A percentile compares a stretch with the other conserved stretches of the same genome.
These are phyloP conservation scores for Schizothecium vesticola DNA, from an alignment of 495 filamentous ascomycete genomes.

Conservation along the genomic window DNA sequence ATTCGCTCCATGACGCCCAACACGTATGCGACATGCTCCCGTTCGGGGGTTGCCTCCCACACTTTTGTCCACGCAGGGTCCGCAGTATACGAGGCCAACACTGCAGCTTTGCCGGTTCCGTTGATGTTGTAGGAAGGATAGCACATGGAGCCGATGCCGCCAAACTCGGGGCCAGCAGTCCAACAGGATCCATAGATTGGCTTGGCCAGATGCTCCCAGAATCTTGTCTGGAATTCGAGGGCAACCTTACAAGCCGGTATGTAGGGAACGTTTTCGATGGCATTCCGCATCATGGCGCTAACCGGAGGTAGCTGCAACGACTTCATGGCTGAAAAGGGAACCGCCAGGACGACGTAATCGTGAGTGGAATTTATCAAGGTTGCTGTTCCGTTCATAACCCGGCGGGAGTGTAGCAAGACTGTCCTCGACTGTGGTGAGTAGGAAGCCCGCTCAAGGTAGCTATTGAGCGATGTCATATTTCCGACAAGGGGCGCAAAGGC, in stretches of 20 bases:
- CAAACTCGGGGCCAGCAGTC: not conserved
- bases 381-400: slow-evolving; percentile 23
- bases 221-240: slow-evolving; percentile 55
- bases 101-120: slow-evolving; percentile 53
- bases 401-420: slow-evolving; percentile 43
- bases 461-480: slow-evolving; percentile 46
- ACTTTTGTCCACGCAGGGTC: slow-evolving; percentile 38
- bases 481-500: slow-evolving; percentile 56
- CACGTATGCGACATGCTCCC: slow-evolving; percentile 33
- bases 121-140: slow-evolving; percentile 63
- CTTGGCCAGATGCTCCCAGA: slow-evolving; percentile 56
- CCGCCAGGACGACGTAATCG: slow-evolving; percentile 60
- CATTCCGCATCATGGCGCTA: not conserved
- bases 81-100: slow-evolving; percentile 52
- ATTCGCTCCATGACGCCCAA: slow-evolving; percentile 49
- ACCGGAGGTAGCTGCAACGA: slow-evolving; percentile 38
- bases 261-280: slow-evolving; percentile 52
- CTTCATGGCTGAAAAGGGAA: slow-evolving; percentile 53
- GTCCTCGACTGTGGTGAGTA: slow-evolving; percentile 37
- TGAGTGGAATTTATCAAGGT: slow-evolving; percentile 46
- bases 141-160: slow-evolving; percentile 41
- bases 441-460: slow-evolving; percentile 39
- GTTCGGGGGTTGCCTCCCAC: slow-evolving; percentile 13
- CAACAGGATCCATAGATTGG: slow-evolving; percentile 51
- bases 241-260: slow-evolving; percentile 55